Evolutionary conservation across 192 early-diverging fungal genomes (phyloP).

Genomic region (Martensiomyces pterosporus): DNA sequence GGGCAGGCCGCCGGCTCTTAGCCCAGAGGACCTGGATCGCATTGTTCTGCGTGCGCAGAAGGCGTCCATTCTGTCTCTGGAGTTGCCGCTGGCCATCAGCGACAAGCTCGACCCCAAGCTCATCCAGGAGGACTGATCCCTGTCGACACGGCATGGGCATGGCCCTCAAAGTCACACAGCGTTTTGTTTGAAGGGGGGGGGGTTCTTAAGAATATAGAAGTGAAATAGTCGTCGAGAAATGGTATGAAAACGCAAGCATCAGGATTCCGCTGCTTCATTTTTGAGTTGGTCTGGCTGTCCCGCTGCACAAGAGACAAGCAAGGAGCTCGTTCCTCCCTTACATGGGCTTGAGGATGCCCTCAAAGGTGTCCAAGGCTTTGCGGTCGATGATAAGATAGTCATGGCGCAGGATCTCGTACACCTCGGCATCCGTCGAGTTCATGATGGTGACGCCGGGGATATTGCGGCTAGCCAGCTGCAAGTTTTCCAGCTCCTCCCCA

Average conservation of each 20-base stretch:
- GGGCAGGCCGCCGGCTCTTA: too few species aligned
- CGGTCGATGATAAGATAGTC: conserved; percentile 66
- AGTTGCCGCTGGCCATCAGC: conserved; percentile 29
- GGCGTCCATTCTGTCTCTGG: conserved; percentile 34
- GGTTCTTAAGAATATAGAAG: neutral
- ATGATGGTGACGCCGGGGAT: conserved; percentile 58
- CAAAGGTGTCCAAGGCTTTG: conserved; percentile 58
- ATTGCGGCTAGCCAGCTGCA: conserved; percentile 61
- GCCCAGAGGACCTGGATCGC: conserved; percentile 10
- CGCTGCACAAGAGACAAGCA: too few species aligned
- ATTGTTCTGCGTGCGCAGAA: conserved; percentile 32
- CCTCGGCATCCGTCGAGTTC: conserved; percentile 61
- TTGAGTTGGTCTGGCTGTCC: too few species aligned
- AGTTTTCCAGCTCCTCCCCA: conserved; percentile 37
- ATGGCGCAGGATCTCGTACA: conserved; percentile 63
- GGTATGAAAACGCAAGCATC: neutral
- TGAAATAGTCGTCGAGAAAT: conserved; percentile 1
- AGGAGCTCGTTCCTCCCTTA: too few species aligned
- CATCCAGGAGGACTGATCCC: neutral
- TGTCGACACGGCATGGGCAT: too few species aligned
- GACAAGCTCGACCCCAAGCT: conserved; percentile 15
- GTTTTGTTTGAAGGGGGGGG: too few species aligned
- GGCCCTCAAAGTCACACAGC: too few species aligned
- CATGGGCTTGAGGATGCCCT: conserved; percentile 52
- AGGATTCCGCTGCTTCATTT: too few species aligned